These are phyloP conservation scores for Coemansia guatemalensis DNA, from an alignment of 192 early-diverging fungal genomes.

Conservation along the genomic window DNA sequence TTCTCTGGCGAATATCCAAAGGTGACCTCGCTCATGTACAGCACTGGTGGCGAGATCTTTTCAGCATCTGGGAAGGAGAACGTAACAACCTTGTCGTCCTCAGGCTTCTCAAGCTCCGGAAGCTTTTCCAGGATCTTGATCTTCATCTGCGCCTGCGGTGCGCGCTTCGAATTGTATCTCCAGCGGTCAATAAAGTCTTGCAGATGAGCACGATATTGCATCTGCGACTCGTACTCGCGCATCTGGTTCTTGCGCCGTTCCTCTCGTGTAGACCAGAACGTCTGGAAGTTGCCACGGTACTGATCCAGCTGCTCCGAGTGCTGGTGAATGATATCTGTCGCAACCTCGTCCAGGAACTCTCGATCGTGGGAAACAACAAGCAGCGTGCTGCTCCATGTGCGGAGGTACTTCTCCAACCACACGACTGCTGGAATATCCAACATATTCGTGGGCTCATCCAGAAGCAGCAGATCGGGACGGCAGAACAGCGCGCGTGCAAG, in stretches of 20 bases:
- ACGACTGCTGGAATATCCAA: slow-evolving; percentile 96
- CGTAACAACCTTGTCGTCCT: slow-evolving; percentile 71
- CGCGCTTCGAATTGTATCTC: slow-evolving; percentile 98
- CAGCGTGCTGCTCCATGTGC: slow-evolving; percentile 87
- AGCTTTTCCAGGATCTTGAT: slow-evolving; percentile 98
- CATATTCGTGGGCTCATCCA: slow-evolving; percentile 94
- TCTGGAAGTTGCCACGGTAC: slow-evolving; percentile 93
- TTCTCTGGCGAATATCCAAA: slow-evolving; percentile 85
- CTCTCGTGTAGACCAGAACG: slow-evolving; percentile 85
- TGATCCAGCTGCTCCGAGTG: slow-evolving; percentile 91
- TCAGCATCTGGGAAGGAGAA: slow-evolving; percentile 96
- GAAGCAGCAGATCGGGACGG: slow-evolving; percentile 84
- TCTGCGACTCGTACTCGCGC: slow-evolving; percentile 95
- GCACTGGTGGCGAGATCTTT: slow-evolving; percentile 91
- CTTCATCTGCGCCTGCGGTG: slow-evolving; percentile 95
- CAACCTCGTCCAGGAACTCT: slow-evolving; percentile 95
- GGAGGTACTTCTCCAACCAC: slow-evolving; percentile 94
- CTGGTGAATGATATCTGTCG: slow-evolving; percentile 96
- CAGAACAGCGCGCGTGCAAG: slow-evolving; percentile 97
- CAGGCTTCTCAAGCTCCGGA: slow-evolving; percentile 85
- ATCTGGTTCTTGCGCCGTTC: slow-evolving; percentile 90
- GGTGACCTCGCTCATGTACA: slow-evolving; percentile 89
- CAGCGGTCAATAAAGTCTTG: slow-evolving; percentile 99
- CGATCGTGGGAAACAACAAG: slow-evolving; percentile 98
- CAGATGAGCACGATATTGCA: slow-evolving; percentile 90